Evolutionary conservation across 805 yeast genomes (phyloP), one percentile per base, ranked within the genome.

Genomic region (Candida piceae): DNA sequence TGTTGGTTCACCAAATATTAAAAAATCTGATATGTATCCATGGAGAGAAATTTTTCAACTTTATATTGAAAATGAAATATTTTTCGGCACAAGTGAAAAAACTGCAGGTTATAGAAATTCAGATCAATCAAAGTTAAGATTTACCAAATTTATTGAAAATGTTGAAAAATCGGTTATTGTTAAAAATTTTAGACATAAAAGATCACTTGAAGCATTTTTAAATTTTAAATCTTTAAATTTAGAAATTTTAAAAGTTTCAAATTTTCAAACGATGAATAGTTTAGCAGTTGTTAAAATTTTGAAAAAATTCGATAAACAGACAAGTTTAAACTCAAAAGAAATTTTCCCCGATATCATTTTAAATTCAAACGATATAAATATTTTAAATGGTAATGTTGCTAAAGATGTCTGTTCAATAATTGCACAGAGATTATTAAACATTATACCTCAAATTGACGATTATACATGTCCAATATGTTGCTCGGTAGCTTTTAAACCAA

Each of bases 251-350:
- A 74, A 74, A 49, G 69, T 76, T 9, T 64, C 78, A 21, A 73
- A 75, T 44, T 83, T 76, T 51, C 83, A 79, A 49, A 63, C 72
- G 7, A 66, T 82, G 41, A 83, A 83, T 56, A 63, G 72, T 23
- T 67, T 74, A 29, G 90, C 90, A 0, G 69, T 80, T 27, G 60
- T 70, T 13, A 83, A 83, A 55, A 83, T 83, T 42, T 63, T 82
- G 51, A 82, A 83, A 53, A 83, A 83, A 52, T 83, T 84, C 48
- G 88, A 84, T 48, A 83, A 83, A 53, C 80, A 76, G 48, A 83
- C 90, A 1, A 60, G 74, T 6, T 58, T 82, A 20, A 66, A 69
- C 21, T 64, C 78, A 0, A 65, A 71, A 27, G 39, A 57, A 4
- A 50, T 60, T 30, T 72, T 76, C 47, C 80, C 82, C 2, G 46